A percentile compares a stretch with the other conserved stretches of the same genome.
These are phyloP conservation scores for Kazachstania bromeliacearum DNA, from an alignment of 805 yeast species.

Conservation along the genomic window DNA sequence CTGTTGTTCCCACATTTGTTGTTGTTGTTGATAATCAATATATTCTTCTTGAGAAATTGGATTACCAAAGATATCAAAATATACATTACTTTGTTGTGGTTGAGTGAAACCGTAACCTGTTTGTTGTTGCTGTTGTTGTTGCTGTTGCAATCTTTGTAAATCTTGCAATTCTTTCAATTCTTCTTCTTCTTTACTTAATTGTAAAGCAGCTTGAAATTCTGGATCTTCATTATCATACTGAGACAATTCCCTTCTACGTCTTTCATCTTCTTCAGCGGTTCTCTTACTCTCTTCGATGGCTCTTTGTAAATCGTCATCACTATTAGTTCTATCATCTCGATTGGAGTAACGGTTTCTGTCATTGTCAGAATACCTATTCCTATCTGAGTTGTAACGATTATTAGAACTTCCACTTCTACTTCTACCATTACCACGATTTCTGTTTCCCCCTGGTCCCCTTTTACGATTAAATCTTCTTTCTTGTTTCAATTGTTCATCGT, in stretches of 20 bases:
- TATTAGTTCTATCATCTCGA: conserved; percentile 22
- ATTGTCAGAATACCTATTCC: neutral
- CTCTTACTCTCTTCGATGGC: conserved; percentile 73
- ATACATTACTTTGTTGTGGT: conserved; percentile 10
- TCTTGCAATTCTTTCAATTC: conserved; percentile 25
- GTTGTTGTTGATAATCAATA: conserved; percentile 27
- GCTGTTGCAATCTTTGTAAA: conserved; percentile 19
- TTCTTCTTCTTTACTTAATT: conserved; percentile 26
- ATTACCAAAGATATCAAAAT: conserved; percentile 23
- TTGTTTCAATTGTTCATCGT: conserved; percentile 67
- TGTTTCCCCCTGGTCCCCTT: conserved; percentile 30
- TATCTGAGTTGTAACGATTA: neutral
- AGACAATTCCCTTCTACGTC: conserved; percentile 34
- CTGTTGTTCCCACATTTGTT: conserved; percentile 14
- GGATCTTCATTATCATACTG: conserved; percentile 18
- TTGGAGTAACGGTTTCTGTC: neutral
- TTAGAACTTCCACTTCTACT: neutral
- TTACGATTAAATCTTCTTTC: conserved; percentile 45
- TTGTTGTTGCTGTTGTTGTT: conserved; percentile 10
- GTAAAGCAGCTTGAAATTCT: conserved; percentile 25
- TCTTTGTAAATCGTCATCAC: conserved; percentile 66
- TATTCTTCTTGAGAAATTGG: conserved; percentile 25
- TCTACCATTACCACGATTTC: conserved; percentile 13
- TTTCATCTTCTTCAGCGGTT: conserved; percentile 80
- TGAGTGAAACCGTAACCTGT: conserved; percentile 7